These are phyloP conservation scores for rapeseed (Brassica napus) DNA, from an alignment of 345 rosid genomes.

Conservation along the genomic window Da-Ae NC_063451.1:35608501-35609000, in stretches of 20 bases:
- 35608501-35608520: constrained; percentile 83
- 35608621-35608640: neutral
- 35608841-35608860: constrained; percentile 85
- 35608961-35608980: constrained; percentile 2
- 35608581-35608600: neutral
- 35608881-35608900: constrained; percentile 81
- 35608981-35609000: neutral
- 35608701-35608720: constrained; percentile 83
- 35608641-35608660: constrained; percentile 91
- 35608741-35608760: neutral
- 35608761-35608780: neutral
- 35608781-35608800: constrained; percentile 4
- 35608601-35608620: neutral
- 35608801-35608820: constrained; percentile 89
- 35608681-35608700: constrained; percentile 76
- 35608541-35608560: constrained; percentile 52
- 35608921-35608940: constrained; percentile 44
- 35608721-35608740: too few species aligned
- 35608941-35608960: neutral
- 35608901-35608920: constrained; percentile 88
- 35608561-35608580: neutral
- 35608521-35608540: constrained; percentile 87
- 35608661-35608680: constrained; percentile 81
- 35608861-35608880: constrained; percentile 91
- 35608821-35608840: constrained; percentile 64